phyloP scores from a whole-genome alignment of 768 basidiomycete species.

The Dioszegia aurantiaca region DNA sequence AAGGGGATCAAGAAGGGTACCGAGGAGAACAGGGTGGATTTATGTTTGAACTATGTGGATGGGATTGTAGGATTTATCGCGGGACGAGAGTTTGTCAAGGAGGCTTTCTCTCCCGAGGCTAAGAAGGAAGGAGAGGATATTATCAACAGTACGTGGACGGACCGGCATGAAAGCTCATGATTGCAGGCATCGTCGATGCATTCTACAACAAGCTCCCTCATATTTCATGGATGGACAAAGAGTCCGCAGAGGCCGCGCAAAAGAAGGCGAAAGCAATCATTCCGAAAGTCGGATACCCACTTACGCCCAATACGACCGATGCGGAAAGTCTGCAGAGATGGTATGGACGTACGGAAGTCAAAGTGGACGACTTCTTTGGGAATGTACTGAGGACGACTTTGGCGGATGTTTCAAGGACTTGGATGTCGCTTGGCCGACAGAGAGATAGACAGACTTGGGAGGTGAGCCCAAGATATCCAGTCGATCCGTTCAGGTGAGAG shows the following conservation, averaged over 20 bases:
- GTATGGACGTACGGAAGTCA: slow-evolving; percentile 66
- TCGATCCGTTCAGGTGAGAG: too few species aligned
- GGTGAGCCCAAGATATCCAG: slow-evolving; percentile 58
- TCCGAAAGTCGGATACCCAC: slow-evolving; percentile 89
- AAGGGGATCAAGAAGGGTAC: slow-evolving; percentile 84
- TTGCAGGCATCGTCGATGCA: slow-evolving; percentile 64
- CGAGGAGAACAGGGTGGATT: slow-evolving; percentile 75
- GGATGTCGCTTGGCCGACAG: slow-evolving; percentile 69
- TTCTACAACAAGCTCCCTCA: slow-evolving; percentile 73
- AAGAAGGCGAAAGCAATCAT: slow-evolving; percentile 81
- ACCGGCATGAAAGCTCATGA: slow-evolving; percentile 5
- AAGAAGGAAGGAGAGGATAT: slow-evolving; percentile 76
- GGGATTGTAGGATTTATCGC: slow-evolving; percentile 78
- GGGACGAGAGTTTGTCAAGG: slow-evolving; percentile 73
- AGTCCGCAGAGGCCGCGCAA: slow-evolving; percentile 74
- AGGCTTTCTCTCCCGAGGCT: slow-evolving; percentile 60
- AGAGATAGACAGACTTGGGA: slow-evolving; percentile 76
- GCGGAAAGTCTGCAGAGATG: slow-evolving; percentile 69
- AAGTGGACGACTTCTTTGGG: slow-evolving; percentile 72
- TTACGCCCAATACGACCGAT: slow-evolving; percentile 74
- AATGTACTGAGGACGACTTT: slow-evolving; percentile 67
- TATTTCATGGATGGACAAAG: slow-evolving; percentile 87
- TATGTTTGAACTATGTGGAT: slow-evolving; percentile 73
- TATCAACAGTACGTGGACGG: slow-evolving; percentile 62
- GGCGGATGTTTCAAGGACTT: slow-evolving; percentile 65